Percentiles rank a stretch among this genome's conserved stretches.
Conservation (phyloP, 2,329 filamentous ascomycete species). For the Hypoxylon sp. region DNA sequence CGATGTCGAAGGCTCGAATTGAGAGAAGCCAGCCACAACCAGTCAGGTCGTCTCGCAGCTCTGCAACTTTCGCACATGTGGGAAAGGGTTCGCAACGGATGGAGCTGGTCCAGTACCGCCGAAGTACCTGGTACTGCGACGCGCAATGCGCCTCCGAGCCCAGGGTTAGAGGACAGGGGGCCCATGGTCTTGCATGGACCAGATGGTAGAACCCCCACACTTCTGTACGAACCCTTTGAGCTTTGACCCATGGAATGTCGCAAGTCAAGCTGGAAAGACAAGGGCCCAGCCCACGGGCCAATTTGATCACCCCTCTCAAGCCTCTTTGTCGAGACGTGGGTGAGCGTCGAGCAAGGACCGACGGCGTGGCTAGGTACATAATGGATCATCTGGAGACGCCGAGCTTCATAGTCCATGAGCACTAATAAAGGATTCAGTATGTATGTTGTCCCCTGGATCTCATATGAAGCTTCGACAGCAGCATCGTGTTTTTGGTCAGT, state of each 20-base stretch:
- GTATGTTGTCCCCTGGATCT: slow-evolving; percentile 18
- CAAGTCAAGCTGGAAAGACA: slow-evolving; percentile 20
- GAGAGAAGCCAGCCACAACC: slow-evolving; percentile 20
- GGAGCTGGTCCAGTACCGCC: slow-evolving; percentile 27
- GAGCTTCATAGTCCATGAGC: slow-evolving; percentile 24
- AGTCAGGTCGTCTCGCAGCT: slow-evolving; percentile 14
- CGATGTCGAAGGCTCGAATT: slow-evolving; percentile 37
- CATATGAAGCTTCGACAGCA: slow-evolving; percentile 14
- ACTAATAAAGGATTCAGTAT: slow-evolving; percentile 24
- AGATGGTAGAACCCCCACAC: slow-evolving; percentile 43
- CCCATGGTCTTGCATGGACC: slow-evolving; percentile 34
- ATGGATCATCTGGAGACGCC: slow-evolving; percentile 32
- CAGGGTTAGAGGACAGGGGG: slow-evolving; percentile 32
- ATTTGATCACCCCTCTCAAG: slow-evolving; percentile 36
- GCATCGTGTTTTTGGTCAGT: slow-evolving; percentile 22
- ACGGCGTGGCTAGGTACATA: slow-evolving; percentile 33
- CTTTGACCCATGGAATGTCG: slow-evolving; percentile 21
- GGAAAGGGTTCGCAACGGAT: slow-evolving; percentile 42
- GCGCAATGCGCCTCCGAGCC: slow-evolving; percentile 36
- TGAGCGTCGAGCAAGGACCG: slow-evolving; percentile 7
- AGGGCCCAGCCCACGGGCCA: slow-evolving; percentile 38
- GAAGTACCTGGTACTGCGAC: slow-evolving; percentile 41
- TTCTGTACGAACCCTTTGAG: slow-evolving; percentile 39
- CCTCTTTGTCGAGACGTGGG: slow-evolving; percentile 28
- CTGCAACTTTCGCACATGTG: slow-evolving; percentile 28